Evolutionary conservation across 108 stramenopile species (phyloP), one percentile per base, ranked within the genome.

Genomic region (Pelagomonas calceolata): DNA sequence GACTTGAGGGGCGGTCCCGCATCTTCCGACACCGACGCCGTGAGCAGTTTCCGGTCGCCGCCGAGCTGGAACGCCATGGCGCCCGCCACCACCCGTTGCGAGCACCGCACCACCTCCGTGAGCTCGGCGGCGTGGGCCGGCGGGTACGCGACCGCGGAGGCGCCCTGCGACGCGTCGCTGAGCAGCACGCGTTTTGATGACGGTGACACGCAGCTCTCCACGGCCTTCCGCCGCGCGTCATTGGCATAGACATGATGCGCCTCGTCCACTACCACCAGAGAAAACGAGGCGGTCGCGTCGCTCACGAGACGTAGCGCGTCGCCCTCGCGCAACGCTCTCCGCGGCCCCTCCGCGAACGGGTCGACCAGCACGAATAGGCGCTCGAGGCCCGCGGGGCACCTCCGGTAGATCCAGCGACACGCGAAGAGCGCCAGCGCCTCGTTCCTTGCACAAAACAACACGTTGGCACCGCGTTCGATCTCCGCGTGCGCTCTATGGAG

Each of bases 61-160:
- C 51, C 51, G 51, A 60, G 51, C 51, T 60, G 51, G 26, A 60
- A 60, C 21, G 51, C 51, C 51, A 60, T 60, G 51, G 51, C 51
- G 26, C 51, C 51, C 21, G 51, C 51, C 21, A 60, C 51, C 21
- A 60, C 10, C 21, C 51, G 51, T 12, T 60, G 18, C 26, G 51
- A 60, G 51, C 21, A 60, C 7, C 51, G 51, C 21, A 60, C 51
- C 21, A 60, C 51, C 51, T 60, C 51, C 21, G 51, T 60, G 7
- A 60, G 51, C 51, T 60, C 51, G 7, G 51, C 26, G 51, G 26
- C 21, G 51, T 1, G 21, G 21, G 51, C 21, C 21, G 51, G 51
- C 21, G 18, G 29, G 51, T 4, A 16, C 21, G 29, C 26, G 51
- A 26, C 21, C 21, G 7, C 3, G 21, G 51, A 16, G 21, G 3